Percentiles rank a stretch among this genome's conserved stretches.
Evolutionary conservation across 345 rosid species (phyloP).

Genomic region (Sisymbrium altissimum): DNA sequence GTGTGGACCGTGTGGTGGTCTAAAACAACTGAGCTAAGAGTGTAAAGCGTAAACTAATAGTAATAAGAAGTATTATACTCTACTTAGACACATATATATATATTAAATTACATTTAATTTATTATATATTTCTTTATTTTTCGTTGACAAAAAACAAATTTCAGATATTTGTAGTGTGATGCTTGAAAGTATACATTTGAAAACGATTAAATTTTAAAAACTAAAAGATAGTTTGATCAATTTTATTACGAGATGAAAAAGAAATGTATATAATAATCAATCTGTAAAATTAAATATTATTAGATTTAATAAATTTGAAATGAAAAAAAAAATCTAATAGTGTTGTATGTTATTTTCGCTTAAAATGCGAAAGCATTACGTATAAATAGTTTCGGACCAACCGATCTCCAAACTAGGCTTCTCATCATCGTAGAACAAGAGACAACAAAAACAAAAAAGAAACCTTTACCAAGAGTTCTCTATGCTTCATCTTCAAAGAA

Average conservation of each 20-base stretch:
- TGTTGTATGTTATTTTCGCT: not conserved
- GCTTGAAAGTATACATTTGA: not conserved
- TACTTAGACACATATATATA: not conserved
- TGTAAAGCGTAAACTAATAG: not conserved
- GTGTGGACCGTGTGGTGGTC: not conserved
- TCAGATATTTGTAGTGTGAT: not conserved
- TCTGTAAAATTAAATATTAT: slow-evolving; percentile 9
- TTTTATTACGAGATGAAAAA: not conserved
- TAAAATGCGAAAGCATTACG: slow-evolving; percentile 21
- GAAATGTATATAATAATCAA: too few relatives aligned
- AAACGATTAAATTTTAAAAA: not conserved
- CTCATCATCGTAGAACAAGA: slow-evolving; percentile 11
- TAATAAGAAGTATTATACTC: not conserved
- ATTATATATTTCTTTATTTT: not conserved
- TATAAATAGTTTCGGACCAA: slow-evolving; percentile 20
- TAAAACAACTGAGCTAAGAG: not conserved
- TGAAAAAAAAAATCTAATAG: not conserved
- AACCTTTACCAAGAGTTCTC: not conserved
- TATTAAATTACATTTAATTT: not conserved
- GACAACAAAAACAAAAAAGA: slow-evolving; percentile 9
- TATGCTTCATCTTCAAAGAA: slow-evolving; percentile 10
- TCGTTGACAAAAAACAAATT: not conserved
- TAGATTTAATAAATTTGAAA: not conserved
- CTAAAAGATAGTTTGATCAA: not conserved
- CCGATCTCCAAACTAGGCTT: slow-evolving; percentile 19